phyloP scores from a whole-genome alignment of 2,329 filamentous ascomycete genomes.

The Trichophyton mentagrophytes region DNA sequence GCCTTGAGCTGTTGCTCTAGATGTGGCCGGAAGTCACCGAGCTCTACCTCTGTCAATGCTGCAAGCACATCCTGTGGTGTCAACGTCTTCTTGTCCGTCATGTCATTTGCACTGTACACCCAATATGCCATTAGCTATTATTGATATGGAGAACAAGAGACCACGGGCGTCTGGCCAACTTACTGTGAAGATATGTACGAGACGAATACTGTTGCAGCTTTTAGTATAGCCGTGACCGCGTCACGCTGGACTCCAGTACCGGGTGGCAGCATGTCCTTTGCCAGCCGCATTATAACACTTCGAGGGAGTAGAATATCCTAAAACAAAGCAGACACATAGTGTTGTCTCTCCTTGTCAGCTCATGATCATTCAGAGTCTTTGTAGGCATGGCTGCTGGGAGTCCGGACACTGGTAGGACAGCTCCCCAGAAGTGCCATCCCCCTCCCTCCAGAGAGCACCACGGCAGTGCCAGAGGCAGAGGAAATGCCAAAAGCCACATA shows the following conservation, averaged over 20 bases:
- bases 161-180: conserved; percentile 13
- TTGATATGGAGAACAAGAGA: too few species aligned
- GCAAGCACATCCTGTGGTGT: conserved; percentile 48
- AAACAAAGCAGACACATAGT: neutral
- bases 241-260: conserved; percentile 56
- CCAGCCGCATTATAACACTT: conserved; percentile 48
- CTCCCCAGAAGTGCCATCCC: too few species aligned
- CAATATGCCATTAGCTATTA: too few species aligned
- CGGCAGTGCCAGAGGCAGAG: neutral
- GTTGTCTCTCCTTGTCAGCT: neutral
- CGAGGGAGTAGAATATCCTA: conserved; percentile 52
- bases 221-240: conserved; percentile 50
- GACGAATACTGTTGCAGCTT: conserved; percentile 54
- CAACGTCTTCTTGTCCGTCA: conserved; percentile 50
- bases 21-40: conserved; percentile 45
- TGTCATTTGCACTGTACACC: conserved; percentile 44
- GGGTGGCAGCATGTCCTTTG: conserved; percentile 50
- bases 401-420: neutral
- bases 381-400: neutral
- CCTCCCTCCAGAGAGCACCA: too few species aligned
- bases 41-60: conserved; percentile 48
- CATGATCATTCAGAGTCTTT: neutral
- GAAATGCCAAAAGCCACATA: neutral
- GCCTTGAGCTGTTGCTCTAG: conserved; percentile 47
- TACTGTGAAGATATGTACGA: conserved; percentile 51